Percentiles rank a stretch among this genome's conserved stretches.
Evolutionary conservation across 2,329 filamentous ascomycete genomes (phyloP).

Genomic region (Xenosphaeropsis pyriputrescens): DNA sequence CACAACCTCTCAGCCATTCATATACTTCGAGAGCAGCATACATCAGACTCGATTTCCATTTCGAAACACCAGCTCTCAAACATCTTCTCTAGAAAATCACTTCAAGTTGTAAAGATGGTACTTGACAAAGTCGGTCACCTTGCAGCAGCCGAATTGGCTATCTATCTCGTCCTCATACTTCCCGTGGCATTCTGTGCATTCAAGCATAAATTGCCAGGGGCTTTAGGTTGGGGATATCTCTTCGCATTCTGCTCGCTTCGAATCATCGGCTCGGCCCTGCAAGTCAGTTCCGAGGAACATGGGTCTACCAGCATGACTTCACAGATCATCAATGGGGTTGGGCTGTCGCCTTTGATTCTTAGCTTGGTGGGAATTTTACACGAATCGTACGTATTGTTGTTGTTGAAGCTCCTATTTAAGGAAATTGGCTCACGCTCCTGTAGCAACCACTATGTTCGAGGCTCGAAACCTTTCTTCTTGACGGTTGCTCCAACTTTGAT

Average conservation of each 20-base stretch:
- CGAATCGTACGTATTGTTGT: slow-evolving; percentile 7
- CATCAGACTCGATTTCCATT: no score
- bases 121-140: background rate
- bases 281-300: slow-evolving; percentile 11
- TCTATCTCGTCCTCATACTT: slow-evolving; percentile 20
- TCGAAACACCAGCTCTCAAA: no score
- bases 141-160: slow-evolving; percentile 16
- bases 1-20: no score
- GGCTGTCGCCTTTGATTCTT: slow-evolving; percentile 9
- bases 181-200: slow-evolving; percentile 17
- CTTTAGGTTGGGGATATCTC: slow-evolving; percentile 24
- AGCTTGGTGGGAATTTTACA: slow-evolving; percentile 7
- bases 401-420: no score
- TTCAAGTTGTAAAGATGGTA: no score
- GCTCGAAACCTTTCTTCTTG: slow-evolving; percentile 3
- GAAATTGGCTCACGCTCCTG: background rate
- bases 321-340: slow-evolving; percentile 7
- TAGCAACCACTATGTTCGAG: background rate
- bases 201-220: slow-evolving; percentile 19
- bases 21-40: no score
- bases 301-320: slow-evolving; percentile 2
- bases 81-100: no score
- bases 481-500: slow-evolving; percentile 1
- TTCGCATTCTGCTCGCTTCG: slow-evolving; percentile 21
- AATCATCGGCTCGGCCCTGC: slow-evolving; percentile 19